Evolutionary conservation across 495 filamentous ascomycete species (phyloP), one percentile per base, ranked within the genome.

Genomic region (Barbatosphaeria neglecta): DNA sequence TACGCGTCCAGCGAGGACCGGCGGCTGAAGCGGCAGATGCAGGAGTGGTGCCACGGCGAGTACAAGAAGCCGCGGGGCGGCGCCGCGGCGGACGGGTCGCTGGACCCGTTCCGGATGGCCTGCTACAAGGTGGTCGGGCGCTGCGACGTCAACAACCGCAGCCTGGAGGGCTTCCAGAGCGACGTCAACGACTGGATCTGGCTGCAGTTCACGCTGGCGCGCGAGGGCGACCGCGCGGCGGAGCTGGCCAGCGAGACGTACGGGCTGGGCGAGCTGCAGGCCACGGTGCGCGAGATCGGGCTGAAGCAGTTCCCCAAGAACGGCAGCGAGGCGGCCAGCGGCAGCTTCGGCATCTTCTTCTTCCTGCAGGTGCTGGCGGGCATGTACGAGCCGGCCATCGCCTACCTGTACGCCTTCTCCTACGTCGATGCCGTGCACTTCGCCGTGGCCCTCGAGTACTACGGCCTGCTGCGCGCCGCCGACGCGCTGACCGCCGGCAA

Each of bases 111-210:
- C 66, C 81, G 89, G 37, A 88, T 94, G 78, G 90, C 90, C 15
- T 95, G 94, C 62, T 97, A 96, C 74, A 97, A 97, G 65, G 80
- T 99, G 46, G 83, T 97, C 54, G 92, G 92, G 40, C 87, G 92
- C 25, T 95, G 90, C 65, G 92, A 97, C 54, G 75, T 99, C 17
- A 73, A 65, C 49, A 82, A 83, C 43, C 78, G 89, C 51, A 86
- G 75, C 46, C 72, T 96, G 10, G 86, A 93, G n/a, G 76, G 78
- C 41, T 73, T 97, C 16, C 82, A 77, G 45, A 83, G 83, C 46
- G 83, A 79, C 20, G 81, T 94, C 40, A 86, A 95, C 53, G 93
- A 97, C 60, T 97, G 88, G 87, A 81, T 93, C 62, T 99, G 92
- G 92, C 66, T 99, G 47, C 92, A 97, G 60, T 87, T 97, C 62